Evolutionary conservation across 805 yeast species (phyloP).

Genomic region (Diddensiella caesifluorescens): DNA sequence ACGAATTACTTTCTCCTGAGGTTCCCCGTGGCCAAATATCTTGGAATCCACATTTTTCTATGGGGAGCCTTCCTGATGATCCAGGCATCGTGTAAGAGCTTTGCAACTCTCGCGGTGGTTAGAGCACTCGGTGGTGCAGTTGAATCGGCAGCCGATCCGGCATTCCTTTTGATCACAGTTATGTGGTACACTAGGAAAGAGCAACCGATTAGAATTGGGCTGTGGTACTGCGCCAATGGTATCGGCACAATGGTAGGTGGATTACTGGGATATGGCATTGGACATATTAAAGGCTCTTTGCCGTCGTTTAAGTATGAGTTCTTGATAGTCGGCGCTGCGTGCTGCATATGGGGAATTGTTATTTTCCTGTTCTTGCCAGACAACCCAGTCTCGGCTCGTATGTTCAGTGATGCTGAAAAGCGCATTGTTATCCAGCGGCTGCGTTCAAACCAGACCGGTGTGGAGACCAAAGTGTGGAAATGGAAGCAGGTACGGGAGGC

Average conservation of each 20-base stretch:
- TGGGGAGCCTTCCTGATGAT: slow-evolving; percentile 21
- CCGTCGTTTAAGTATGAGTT: slow-evolving; percentile 60
- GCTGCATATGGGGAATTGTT: slow-evolving; percentile 46
- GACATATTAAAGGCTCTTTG: slow-evolving; percentile 20
- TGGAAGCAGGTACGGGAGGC: slow-evolving; percentile 50
- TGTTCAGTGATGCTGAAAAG: slow-evolving; percentile 28
- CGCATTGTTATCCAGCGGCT: slow-evolving; percentile 47
- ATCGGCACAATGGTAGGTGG: slow-evolving; percentile 30
- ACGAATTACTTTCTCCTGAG: slow-evolving; percentile 36
- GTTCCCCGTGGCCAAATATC: slow-evolving; percentile 21
- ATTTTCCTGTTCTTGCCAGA: slow-evolving; percentile 52
- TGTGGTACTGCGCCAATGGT: slow-evolving; percentile 32
- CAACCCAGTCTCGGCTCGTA: slow-evolving; percentile 39
- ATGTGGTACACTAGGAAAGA: slow-evolving; percentile 49
- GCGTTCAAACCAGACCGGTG: slow-evolving; percentile 52
- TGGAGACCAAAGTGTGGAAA: slow-evolving; percentile 52
- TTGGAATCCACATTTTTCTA: slow-evolving; percentile 16
- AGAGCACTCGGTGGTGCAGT: slow-evolving; percentile 18
- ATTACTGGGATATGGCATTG: slow-evolving; percentile 22
- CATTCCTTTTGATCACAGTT: slow-evolving; percentile 51
- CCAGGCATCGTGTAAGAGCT: slow-evolving; percentile 17
- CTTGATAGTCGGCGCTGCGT: slow-evolving; percentile 54
- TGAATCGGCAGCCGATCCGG: slow-evolving; percentile 35
- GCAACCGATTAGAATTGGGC: slow-evolving; percentile 49
- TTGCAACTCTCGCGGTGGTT: slow-evolving; percentile 13